phyloP scores from a whole-genome alignment of 768 basidiomycete species.

The Mycena kentingensis region DNA sequence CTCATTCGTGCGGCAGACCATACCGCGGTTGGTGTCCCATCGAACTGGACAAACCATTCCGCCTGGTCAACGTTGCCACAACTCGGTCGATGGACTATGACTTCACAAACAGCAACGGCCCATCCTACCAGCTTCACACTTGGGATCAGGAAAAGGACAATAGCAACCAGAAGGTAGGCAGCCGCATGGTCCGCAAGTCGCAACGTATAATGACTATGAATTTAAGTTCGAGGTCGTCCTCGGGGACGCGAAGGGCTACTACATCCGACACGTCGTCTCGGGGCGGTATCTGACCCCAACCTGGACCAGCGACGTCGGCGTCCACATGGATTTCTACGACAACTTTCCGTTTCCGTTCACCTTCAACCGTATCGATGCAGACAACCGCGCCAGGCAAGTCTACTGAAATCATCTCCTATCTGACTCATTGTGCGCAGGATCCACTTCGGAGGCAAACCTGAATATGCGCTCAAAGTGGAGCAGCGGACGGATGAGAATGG shows the following conservation, averaged over 20 bases:
- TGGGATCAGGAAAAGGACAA: background rate
- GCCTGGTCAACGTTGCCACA: background rate
- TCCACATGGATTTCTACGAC: background rate
- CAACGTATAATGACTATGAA: no score
- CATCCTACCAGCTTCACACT: background rate
- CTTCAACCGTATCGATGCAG: no score
- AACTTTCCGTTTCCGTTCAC: background rate
- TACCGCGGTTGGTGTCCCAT: background rate
- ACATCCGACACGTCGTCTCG: background rate
- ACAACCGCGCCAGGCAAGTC: no score
- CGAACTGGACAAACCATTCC: background rate
- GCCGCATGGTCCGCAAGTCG: background rate
- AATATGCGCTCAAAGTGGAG: background rate
- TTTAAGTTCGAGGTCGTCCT: background rate
- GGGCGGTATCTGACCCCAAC: background rate
- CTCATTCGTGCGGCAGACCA: background rate
- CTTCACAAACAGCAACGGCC: background rate
- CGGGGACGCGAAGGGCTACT: background rate
- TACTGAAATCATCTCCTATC: no score
- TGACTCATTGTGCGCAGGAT: background rate
- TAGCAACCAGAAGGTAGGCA: background rate
- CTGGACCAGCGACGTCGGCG: background rate
- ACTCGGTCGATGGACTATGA: background rate
- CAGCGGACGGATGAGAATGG: background rate
- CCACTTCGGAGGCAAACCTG: background rate